Conservation (phyloP, 2,329 filamentous ascomycete genomes). For the Balansia obtecta region DNA sequence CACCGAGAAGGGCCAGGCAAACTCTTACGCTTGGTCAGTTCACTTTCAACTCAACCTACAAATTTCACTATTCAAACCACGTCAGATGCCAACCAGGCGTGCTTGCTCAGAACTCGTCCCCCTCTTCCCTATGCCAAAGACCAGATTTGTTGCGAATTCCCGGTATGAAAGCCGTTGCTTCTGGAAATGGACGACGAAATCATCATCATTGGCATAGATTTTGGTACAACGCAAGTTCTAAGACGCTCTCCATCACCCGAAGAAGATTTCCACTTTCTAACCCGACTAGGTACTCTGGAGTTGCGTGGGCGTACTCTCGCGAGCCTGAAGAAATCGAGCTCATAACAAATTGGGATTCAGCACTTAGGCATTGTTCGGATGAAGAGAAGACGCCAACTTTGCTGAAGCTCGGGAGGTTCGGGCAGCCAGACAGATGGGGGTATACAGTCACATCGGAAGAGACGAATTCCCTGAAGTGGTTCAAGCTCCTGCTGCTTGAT, state of each 20-base stretch:
- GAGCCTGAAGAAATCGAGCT: slow-evolving; percentile 16
- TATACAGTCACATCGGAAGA: slow-evolving; percentile 16
- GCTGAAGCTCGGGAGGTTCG: background rate
- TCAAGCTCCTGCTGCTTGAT: slow-evolving; percentile 28
- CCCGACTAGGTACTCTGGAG: slow-evolving; percentile 7
- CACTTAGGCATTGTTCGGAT: slow-evolving; percentile 13
- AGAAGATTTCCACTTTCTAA: no score
- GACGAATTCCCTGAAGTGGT: slow-evolving; percentile 22
- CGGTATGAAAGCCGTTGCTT: no score
- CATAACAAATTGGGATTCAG: slow-evolving; percentile 18
- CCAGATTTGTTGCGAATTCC: no score
- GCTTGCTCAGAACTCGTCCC: no score
- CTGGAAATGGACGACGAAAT: background rate
- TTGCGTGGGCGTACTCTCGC: slow-evolving; percentile 24
- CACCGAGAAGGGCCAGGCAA: no score
- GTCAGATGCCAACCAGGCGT: no score
- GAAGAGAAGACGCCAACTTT: slow-evolving; percentile 19
- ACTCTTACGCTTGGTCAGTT: no score
- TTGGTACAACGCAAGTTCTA: slow-evolving; percentile 31
- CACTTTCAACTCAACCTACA: background rate
- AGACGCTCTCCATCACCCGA: no score
- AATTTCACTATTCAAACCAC: no score
- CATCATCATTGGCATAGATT: slow-evolving; percentile 30
- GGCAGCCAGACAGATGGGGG: slow-evolving; percentile 15
- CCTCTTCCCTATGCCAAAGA: no score